Conservation (phyloP, 1,284 basidiomycete genomes). For the Wolfiporia cocos region DNA sequence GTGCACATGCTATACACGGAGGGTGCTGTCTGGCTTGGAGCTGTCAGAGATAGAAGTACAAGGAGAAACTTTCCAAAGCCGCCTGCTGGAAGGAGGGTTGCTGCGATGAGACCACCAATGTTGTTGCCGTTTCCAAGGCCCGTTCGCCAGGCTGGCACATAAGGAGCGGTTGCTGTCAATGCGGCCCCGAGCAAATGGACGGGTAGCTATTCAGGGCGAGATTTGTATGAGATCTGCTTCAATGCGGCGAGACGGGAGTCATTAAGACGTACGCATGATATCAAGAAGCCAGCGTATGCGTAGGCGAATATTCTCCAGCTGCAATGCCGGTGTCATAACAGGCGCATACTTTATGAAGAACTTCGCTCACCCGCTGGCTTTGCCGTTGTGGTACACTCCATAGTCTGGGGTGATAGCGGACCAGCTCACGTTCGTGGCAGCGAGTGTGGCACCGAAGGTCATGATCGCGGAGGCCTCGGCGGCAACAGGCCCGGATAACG, state of each 20-base stretch:
- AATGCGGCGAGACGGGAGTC: neutral
- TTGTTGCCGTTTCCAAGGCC: constrained; percentile 49
- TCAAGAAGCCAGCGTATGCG: constrained; percentile 59
- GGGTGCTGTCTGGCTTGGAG: constrained; percentile 57
- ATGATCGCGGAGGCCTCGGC: constrained; percentile 24
- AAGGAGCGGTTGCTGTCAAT: constrained; percentile 50
- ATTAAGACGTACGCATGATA: constrained; percentile 43
- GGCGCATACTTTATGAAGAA: neutral
- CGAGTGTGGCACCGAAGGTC: constrained; percentile 31
- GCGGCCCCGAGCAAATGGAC: constrained; percentile 62
- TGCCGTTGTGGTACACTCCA: constrained; percentile 48
- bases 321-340: constrained; percentile 2
- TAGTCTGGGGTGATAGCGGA: constrained; percentile 52
- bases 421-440: constrained; percentile 45
- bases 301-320: constrained; percentile 26
- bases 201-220: constrained; percentile 35
- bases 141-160: constrained; percentile 51
- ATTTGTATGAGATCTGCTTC: constrained; percentile 1
- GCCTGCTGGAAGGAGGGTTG: constrained; percentile 37
- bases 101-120: constrained; percentile 43
- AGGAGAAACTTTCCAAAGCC: constrained; percentile 56
- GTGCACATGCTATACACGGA: constrained; percentile 76
- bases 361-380: constrained; percentile 36
- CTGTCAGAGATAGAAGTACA: constrained; percentile 47
- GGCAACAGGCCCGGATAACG: constrained; percentile 21